A percentile compares a stretch with the other conserved stretches of the same genome.
Evolutionary conservation across 2,329 filamentous ascomycete genomes (phyloP).

Genomic region (Botrytis elliptica): DNA sequence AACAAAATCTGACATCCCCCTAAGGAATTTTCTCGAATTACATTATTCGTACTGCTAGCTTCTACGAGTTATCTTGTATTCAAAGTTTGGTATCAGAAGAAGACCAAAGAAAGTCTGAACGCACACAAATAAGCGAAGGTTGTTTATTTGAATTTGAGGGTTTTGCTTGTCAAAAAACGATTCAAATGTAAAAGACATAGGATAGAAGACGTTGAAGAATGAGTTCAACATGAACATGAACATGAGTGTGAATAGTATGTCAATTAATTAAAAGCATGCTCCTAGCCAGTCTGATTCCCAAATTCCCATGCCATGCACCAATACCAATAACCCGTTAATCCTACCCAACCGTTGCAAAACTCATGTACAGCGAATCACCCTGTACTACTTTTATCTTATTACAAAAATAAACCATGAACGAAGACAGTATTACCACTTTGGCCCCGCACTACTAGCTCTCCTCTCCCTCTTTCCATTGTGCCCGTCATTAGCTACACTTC

Average conservation of each 20-base stretch:
- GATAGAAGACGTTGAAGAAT: background rate
- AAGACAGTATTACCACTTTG: conserved; percentile 26
- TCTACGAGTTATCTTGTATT: background rate
- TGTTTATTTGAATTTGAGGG: background rate
- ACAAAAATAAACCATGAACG: background rate
- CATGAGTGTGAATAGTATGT: background rate
- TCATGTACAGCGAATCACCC: background rate
- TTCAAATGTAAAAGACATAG: background rate
- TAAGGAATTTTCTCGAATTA: background rate
- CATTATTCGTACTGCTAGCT: background rate
- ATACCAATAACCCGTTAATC: background rate
- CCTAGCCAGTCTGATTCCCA: background rate
- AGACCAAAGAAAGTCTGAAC: too few relatives aligned
- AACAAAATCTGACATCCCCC: background rate
- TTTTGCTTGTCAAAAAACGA: background rate
- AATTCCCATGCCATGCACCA: background rate
- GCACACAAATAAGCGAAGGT: background rate
- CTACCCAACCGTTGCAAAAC: background rate
- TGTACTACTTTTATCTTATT: background rate
- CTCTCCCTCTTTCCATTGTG: conserved; percentile 33
- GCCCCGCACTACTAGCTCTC: conserved; percentile 35
- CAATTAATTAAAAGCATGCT: background rate
- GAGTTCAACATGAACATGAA: background rate
- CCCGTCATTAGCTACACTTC: conserved; percentile 36
- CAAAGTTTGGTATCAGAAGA: background rate